Conservation (phyloP, 345 rosid genomes). For the Eucalyptus shirleyi region DNA sequence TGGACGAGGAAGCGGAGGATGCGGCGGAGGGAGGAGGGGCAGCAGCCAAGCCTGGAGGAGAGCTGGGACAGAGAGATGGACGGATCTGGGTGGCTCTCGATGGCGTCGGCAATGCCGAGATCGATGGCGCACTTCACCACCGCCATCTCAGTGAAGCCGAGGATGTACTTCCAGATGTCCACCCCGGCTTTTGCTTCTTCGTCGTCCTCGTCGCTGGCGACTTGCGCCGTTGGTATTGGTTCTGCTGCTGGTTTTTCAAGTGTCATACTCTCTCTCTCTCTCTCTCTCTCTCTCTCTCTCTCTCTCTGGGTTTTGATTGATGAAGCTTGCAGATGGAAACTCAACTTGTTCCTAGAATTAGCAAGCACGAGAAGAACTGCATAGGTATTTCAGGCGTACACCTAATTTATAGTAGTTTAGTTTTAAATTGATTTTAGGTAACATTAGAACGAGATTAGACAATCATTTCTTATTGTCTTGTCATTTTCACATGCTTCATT, state of each 20-base stretch:
- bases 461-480: too few species aligned
- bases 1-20: constrained; percentile 58
- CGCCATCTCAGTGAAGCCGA: constrained; percentile 43
- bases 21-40: constrained; percentile 35
- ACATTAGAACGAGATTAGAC: too few species aligned
- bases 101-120: constrained; percentile 56
- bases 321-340: not conserved
- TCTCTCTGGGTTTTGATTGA: not conserved
- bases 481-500: too few species aligned
- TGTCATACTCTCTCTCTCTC: not conserved
- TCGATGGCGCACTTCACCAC: constrained; percentile 71
- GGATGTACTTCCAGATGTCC: constrained; percentile 42
- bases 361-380: too few species aligned
- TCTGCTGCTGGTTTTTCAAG: not conserved
- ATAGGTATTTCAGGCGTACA: too few species aligned
- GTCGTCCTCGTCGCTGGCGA: not conserved
- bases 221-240: not conserved
- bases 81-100: constrained; percentile 32
- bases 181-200: constrained; percentile 31
- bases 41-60: constrained; percentile 32
- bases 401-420: too few species aligned
- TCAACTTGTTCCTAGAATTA: too few species aligned
- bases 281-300: not conserved
- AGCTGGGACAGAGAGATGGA: constrained; percentile 32
- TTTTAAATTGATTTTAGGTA: too few species aligned